These are phyloP conservation scores for Pleomassaria siparia DNA, from an alignment of 2,329 filamentous ascomycete genomes.

Conservation along the genomic window DNA sequence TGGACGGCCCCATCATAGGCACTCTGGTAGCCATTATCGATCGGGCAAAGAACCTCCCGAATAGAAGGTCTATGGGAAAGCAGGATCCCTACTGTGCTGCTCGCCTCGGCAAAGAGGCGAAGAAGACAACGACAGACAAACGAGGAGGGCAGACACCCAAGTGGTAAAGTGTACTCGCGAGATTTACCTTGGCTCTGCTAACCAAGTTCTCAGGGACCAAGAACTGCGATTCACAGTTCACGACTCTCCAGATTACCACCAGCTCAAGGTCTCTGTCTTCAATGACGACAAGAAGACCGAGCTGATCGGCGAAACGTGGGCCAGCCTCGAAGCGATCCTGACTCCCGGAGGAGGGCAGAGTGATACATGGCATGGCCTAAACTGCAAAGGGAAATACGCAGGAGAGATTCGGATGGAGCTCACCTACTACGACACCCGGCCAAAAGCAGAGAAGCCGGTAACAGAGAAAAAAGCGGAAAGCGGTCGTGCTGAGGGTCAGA, in stretches of 20 bases:
- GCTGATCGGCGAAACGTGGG: conserved; percentile 90
- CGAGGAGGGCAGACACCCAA: conserved; percentile 91
- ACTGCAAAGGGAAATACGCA: conserved; percentile 90
- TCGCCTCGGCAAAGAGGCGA: conserved; percentile 90
- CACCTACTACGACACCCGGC: conserved; percentile 90
- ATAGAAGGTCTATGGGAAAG: conserved; percentile 96
- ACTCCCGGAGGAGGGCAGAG: conserved; percentile 86
- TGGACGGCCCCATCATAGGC: conserved; percentile 91
- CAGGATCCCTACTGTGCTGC: conserved; percentile 97
- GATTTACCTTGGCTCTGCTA: conserved; percentile 8
- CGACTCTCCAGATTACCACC: conserved; percentile 94
- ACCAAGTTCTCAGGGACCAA: conserved; percentile 72
- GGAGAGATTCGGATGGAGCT: conserved; percentile 93
- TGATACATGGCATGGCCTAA: conserved; percentile 87
- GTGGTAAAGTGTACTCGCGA: conserved; percentile 71
- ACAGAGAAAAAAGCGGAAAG: conserved; percentile 55
- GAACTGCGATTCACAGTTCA: conserved; percentile 95
- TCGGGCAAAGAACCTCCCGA: conserved; percentile 94
- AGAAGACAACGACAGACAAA: conserved; percentile 93
- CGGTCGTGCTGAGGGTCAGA: conserved; percentile 38
- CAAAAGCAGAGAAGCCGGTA: conserved; percentile 72
- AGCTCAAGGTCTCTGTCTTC: conserved; percentile 93
- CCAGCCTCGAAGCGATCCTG: conserved; percentile 79
- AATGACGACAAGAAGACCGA: conserved; percentile 99
- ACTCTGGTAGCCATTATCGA: conserved; percentile 91